Percentiles rank a stretch among this genome's conserved stretches.
phyloP scores from a whole-genome alignment of 805 yeast genomes.

The Ogataea chonburiensis region DNA sequence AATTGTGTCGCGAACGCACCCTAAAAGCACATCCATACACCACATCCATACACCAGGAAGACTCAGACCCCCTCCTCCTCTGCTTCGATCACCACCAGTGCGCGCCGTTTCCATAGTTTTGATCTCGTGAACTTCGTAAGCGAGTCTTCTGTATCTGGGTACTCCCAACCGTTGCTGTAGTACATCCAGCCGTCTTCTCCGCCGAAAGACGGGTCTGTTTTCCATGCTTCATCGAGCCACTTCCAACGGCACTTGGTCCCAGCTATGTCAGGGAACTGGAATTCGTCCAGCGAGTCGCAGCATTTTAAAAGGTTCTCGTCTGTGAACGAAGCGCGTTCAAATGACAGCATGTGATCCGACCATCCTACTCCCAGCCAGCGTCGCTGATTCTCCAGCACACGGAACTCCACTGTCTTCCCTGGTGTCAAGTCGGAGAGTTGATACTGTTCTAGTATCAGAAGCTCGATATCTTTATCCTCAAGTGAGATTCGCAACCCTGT shows the following conservation, averaged over 20 bases:
- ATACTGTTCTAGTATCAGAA: conserved; percentile 12
- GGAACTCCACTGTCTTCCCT: conserved; percentile 49
- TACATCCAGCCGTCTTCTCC: conserved; percentile 53
- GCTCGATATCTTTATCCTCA: conserved; percentile 19
- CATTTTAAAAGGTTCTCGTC: conserved; percentile 37
- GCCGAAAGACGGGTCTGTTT: conserved; percentile 40
- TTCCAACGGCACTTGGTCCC: conserved; percentile 46
- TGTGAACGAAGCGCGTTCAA: conserved; percentile 51
- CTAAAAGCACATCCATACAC: conserved; percentile 3
- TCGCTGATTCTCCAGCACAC: conserved; percentile 55
- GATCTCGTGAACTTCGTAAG: conserved; percentile 51
- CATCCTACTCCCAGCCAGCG: conserved; percentile 65
- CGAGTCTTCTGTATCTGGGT: conserved; percentile 42
- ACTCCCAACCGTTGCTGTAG: conserved; percentile 51
- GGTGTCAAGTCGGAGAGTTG: conserved; percentile 18
- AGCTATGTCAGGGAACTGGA: conserved; percentile 43
- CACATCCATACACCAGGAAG: conserved; percentile 7
- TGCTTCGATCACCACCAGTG: conserved; percentile 28
- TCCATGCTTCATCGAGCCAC: conserved; percentile 58
- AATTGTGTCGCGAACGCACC: conserved; percentile 10
- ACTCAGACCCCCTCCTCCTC: not conserved
- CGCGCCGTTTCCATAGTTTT: conserved; percentile 50
- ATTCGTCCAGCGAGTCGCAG: conserved; percentile 34
- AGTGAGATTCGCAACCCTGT: conserved; percentile 39
- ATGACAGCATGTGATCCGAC: conserved; percentile 49